Conservation (phyloP, 306 rosid genomes). For the Vigna unguiculata region DNA sequence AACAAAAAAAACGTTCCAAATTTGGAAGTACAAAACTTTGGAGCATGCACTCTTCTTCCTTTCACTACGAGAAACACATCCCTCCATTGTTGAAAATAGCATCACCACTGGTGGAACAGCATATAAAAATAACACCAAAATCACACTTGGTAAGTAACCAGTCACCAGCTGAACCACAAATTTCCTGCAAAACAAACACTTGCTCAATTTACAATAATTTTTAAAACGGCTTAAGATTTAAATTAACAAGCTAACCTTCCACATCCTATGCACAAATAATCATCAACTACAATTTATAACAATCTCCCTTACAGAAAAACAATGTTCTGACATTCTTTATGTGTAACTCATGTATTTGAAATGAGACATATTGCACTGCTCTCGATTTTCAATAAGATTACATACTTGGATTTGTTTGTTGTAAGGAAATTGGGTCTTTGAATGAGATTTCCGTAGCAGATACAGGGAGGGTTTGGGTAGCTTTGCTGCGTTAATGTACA, state of each 20-base stretch:
- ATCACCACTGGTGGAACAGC: conserved; percentile 85
- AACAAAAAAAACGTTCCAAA: conserved; percentile 96
- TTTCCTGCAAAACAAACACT: conserved; percentile 57
- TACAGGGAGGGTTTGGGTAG: not conserved
- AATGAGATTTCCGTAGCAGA: not conserved
- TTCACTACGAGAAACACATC: conserved; percentile 83
- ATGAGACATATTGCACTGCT: not conserved
- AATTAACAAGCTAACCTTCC: not conserved
- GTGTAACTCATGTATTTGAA: not conserved
- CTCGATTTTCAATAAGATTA: not conserved
- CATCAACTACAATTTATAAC: not conserved
- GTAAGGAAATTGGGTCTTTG: not conserved
- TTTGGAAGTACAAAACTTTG: conserved; percentile 86
- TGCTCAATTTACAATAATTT: conserved; percentile 30
- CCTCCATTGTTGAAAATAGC: conserved; percentile 80
- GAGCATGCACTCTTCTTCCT: conserved; percentile 90
- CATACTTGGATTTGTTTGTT: not conserved
- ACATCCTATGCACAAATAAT: conserved; percentile 13
- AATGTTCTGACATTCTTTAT: not conserved
- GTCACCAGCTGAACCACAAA: conserved; percentile 71
- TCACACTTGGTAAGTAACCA: conserved; percentile 94
- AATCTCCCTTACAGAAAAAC: not conserved
- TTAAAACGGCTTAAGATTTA: not conserved
- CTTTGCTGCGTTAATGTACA: not conserved
- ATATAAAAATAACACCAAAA: conserved; percentile 71